Evolutionary conservation across 2,329 filamentous ascomycete genomes (phyloP), one percentile per base, ranked within the genome.

Genomic region (Cercospora citrullina): DNA sequence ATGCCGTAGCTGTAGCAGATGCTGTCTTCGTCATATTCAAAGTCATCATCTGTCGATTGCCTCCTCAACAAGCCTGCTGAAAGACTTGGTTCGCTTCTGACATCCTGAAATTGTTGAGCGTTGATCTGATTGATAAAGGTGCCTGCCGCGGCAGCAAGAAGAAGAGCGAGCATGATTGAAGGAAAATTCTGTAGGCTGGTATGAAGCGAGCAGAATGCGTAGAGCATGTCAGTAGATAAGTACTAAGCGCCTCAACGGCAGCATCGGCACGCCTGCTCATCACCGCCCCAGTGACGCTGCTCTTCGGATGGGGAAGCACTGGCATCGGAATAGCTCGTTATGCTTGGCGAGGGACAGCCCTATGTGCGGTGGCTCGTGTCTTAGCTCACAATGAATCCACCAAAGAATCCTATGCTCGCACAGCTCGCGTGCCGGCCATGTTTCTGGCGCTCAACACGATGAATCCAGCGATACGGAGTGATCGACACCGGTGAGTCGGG

Each of bases 1-100:
- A 77, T 71, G 57, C 76, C 76, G 60, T 71, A 78, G 16, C 74
- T 75, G 28, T 72, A 67, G 65, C 76, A 78, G 33, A 70, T 23
- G 31, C 62, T 65, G 14, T 67, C 65, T 39, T 62, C 61, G 57
- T 53, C 33, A 60, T 65, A 66, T 28, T 67, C 62, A 42, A 67
- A 67, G 61, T 58, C 60, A 14, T 64, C 62, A 58, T 62, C 60
- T 8, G 16, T 48, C 10, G 62, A 58, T 31, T 48, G 33, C 18
- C 21, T 63, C 6, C 23, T 55, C 10, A 42, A 33, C 5, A 33
- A 18, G 33, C 14, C 36, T 21, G 36, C 48, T 6, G 51, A n/a
- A 12, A 18, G 16, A 6, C 10, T 5, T 45, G n/a, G 51, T n/a
- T 57, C 51, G 51, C 31, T n/a, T 23, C 31, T 39, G 21, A 39